phyloP scores from a whole-genome alignment of 2,329 filamentous ascomycete genomes.

The Paraconiothyrium sp. region DNA sequence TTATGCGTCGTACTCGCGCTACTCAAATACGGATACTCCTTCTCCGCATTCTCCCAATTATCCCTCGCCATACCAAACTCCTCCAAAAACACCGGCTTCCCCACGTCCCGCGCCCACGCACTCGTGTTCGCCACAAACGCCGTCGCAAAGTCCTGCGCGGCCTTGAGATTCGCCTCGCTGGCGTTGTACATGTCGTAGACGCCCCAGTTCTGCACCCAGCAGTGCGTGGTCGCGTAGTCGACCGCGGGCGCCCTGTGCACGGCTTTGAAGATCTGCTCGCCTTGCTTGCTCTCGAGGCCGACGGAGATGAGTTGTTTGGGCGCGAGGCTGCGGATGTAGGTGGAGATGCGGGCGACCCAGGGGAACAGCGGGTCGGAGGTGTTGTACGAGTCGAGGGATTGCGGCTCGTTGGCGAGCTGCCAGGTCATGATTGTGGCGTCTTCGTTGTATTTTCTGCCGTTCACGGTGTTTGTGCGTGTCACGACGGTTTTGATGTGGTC shows the following conservation, averaged over 20 bases:
- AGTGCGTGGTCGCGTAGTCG: conserved; percentile 52
- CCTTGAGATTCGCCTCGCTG: conserved; percentile 40
- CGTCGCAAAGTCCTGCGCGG: conserved; percentile 47
- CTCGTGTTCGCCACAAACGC: conserved; percentile 47
- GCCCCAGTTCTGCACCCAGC: conserved; percentile 53
- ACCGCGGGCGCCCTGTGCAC: conserved; percentile 49
- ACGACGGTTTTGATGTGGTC: conserved; percentile 50
- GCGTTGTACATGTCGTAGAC: conserved; percentile 52
- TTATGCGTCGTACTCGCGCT: conserved; percentile 48
- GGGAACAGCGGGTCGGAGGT: conserved; percentile 48
- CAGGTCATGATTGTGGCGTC: conserved; percentile 54
- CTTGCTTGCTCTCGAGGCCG: conserved; percentile 52
- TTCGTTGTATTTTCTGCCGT: conserved; percentile 47
- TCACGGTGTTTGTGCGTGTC: conserved; percentile 49
- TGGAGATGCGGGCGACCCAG: conserved; percentile 49
- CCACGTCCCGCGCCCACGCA: conserved; percentile 48
- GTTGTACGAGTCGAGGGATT: conserved; percentile 36
- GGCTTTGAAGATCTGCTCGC: conserved; percentile 51
- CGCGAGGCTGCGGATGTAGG: conserved; percentile 48
- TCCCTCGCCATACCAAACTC: conserved; percentile 54
- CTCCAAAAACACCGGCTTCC: conserved; percentile 51
- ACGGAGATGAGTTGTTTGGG: conserved; percentile 52
- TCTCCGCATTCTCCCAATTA: conserved; percentile 51
- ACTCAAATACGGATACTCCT: conserved; percentile 50
- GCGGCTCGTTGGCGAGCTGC: conserved; percentile 54